Conservation (phyloP, 345 rosid species). For the Draba incana region DNA sequence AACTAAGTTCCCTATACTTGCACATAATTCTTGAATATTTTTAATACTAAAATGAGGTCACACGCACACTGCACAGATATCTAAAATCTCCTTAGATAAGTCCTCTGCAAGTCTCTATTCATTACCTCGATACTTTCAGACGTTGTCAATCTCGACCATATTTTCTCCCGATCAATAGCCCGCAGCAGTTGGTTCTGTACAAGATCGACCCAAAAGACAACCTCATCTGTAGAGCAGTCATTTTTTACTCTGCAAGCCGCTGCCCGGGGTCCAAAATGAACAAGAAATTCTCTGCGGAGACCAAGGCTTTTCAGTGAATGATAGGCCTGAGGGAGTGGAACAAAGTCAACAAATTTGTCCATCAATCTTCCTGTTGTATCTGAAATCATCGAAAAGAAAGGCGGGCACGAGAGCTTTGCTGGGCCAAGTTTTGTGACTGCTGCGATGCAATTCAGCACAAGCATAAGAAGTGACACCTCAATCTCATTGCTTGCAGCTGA, state of each 20-base stretch:
- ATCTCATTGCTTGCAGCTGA: slow-evolving; percentile 54
- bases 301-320: slow-evolving; percentile 71
- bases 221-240: slow-evolving; percentile 74
- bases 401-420: slow-evolving; percentile 73
- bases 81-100: slow-evolving; percentile 24
- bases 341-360: slow-evolving; percentile 80
- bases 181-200: slow-evolving; percentile 79
- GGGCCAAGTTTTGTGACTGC: slow-evolving; percentile 90
- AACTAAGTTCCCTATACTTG: slow-evolving; percentile 4
- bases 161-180: slow-evolving; percentile 93
- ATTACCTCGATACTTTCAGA: slow-evolving; percentile 97
- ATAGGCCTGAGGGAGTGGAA: slow-evolving; percentile 77
- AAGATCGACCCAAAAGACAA: slow-evolving; percentile 93
- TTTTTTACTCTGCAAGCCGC: slow-evolving; percentile 71
- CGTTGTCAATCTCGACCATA: slow-evolving; percentile 94
- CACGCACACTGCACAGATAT: neutral
- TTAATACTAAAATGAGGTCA: neutral
- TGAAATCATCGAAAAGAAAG: slow-evolving; percentile 69
- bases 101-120: slow-evolving; percentile 12
- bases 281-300: slow-evolving; percentile 82
- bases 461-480: slow-evolving; percentile 78
- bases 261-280: slow-evolving; percentile 92
- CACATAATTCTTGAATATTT: neutral
- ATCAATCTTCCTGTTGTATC: slow-evolving; percentile 82
- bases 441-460: slow-evolving; percentile 76